Conservation (phyloP, 805 yeast genomes). For the Gaillardinia entomophila region DNA sequence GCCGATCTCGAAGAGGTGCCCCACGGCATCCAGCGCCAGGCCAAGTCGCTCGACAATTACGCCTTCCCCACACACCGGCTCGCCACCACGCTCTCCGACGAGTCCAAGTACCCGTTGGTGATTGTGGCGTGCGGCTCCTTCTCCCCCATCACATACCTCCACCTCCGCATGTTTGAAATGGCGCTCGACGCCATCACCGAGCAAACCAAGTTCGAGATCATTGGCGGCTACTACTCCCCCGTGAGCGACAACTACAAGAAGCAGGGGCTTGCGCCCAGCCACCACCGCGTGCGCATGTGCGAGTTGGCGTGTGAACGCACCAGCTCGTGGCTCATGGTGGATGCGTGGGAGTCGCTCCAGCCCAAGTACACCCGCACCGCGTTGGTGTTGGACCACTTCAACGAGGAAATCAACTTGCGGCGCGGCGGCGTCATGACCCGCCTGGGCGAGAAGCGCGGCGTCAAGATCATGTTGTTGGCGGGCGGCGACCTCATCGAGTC, state of each 20-base stretch:
- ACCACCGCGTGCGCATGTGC: conserved; percentile 95
- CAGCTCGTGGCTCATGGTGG: conserved; percentile 96
- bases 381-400: conserved; percentile 91
- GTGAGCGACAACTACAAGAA: conserved; percentile 90
- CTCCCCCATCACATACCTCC: conserved; percentile 91
- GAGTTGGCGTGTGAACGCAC: conserved; percentile 97
- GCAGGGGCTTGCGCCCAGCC: conserved; percentile 84
- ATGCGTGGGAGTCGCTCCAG: conserved; percentile 97
- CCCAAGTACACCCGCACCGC: conserved; percentile 91
- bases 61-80: conserved; percentile 84
- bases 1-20: conserved; percentile 98
- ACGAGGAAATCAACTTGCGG: conserved; percentile 87
- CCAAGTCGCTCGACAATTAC: conserved; percentile 62
- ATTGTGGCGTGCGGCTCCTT: conserved; percentile 97
- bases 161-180: conserved; percentile 97
- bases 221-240: conserved; percentile 95
- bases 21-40: conserved; percentile 86
- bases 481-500: conserved; percentile 97
- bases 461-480: conserved; percentile 90
- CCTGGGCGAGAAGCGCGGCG: conserved; percentile 65
- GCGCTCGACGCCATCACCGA: conserved; percentile 91
- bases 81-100: conserved; percentile 61
- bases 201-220: conserved; percentile 87
- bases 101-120: conserved; percentile 81
- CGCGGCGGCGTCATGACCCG: conserved; percentile 73